phyloP scores from a whole-genome alignment of 345 rosid species.

The Boechera retrofracta region DNA sequence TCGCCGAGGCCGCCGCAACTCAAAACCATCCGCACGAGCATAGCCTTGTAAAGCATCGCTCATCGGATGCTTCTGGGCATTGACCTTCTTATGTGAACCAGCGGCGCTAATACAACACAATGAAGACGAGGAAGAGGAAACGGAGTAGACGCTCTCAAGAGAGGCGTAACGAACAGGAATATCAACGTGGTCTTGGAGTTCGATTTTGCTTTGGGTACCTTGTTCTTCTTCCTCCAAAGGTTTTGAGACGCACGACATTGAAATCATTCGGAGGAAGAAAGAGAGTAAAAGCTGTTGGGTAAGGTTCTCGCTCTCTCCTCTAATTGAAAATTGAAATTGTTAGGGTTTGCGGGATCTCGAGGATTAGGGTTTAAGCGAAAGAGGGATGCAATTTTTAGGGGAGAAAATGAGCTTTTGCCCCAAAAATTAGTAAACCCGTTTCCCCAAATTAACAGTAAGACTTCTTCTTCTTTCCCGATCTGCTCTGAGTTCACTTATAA shows the following conservation, averaged over 20 bases:
- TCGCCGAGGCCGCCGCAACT: conserved; percentile 10
- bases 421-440: conserved; percentile 49
- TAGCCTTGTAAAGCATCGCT: conserved; percentile 23
- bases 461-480: conserved; percentile 24
- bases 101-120: conserved; percentile 52
- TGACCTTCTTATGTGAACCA: conserved; percentile 63
- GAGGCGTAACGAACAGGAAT: conserved; percentile 71
- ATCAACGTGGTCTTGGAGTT: conserved; percentile 40
- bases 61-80: conserved; percentile 57
- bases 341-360: neutral
- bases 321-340: neutral
- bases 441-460: conserved; percentile 40
- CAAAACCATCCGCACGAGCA: conserved; percentile 18
- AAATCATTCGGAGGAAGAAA: conserved; percentile 16
- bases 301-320: neutral
- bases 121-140: conserved; percentile 63
- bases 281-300: neutral
- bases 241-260: conserved; percentile 45
- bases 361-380: conserved; percentile 49
- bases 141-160: conserved; percentile 79
- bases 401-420: conserved; percentile 26
- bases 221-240: conserved; percentile 26
- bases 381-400: conserved; percentile 43
- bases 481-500: neutral
- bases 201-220: conserved; percentile 39